phyloP scores from a whole-genome alignment of 257 asterid genomes.

The Capsicum baccatum region DNA sequence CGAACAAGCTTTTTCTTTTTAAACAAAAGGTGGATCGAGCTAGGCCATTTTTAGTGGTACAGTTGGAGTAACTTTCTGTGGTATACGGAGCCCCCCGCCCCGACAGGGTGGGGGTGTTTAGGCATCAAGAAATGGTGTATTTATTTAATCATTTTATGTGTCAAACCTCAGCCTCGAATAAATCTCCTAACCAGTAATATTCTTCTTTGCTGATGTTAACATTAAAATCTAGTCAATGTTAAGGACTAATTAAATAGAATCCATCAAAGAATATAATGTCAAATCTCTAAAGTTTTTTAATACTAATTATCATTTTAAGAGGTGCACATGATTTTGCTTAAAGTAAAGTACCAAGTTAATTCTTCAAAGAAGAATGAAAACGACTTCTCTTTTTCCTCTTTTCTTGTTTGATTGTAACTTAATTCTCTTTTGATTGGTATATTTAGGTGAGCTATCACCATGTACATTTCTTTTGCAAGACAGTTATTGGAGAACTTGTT shows the following conservation, averaged over 20 bases:
- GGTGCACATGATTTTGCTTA: neutral
- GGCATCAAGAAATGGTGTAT: neutral
- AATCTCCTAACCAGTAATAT: neutral
- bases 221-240: neutral
- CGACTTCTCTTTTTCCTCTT: neutral
- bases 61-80: neutral
- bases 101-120: too few relatives aligned
- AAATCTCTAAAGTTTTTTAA: neutral
- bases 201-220: neutral
- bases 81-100: too few relatives aligned
- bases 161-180: neutral
- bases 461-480: neutral
- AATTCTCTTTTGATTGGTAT: slow-evolving; percentile 9
- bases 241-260: neutral
- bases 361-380: slow-evolving; percentile 8
- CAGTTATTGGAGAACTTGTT: neutral
- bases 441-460: slow-evolving; percentile 20
- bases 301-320: neutral
- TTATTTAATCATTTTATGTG: neutral
- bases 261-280: slow-evolving; percentile 13
- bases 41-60: neutral
- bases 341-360: slow-evolving; percentile 15
- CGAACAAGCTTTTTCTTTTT: neutral
- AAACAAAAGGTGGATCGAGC: neutral
- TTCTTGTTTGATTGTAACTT: slow-evolving; percentile 10